phyloP scores from a whole-genome alignment of 192 early-diverging fungal species.

The Coemansia sp. region DNA sequence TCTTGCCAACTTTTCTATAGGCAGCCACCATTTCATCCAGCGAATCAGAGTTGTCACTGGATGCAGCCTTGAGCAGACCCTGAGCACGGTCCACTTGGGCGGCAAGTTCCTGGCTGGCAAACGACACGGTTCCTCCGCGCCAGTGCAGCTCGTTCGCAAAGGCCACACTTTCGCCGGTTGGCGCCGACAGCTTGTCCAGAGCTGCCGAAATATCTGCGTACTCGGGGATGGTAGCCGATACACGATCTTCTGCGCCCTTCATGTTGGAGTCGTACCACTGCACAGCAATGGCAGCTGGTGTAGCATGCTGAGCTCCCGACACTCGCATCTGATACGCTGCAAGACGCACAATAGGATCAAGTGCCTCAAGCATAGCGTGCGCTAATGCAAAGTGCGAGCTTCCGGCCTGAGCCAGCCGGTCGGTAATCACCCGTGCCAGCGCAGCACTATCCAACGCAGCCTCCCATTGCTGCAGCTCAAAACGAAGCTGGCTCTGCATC shows the following conservation, averaged over 20 bases:
- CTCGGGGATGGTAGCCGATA: conserved; percentile 8
- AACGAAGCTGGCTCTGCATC: conserved; percentile 32
- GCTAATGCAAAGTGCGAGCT: conserved; percentile 34
- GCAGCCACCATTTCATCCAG: conserved; percentile 3
- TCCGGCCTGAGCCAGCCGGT: conserved; percentile 25
- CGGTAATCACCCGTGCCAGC: conserved; percentile 21
- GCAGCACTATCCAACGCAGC: conserved; percentile 42
- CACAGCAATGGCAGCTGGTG: conserved; percentile 25
- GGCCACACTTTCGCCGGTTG: conserved; percentile 3
- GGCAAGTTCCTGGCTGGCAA: conserved; percentile 23
- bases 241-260: conserved; percentile 9
- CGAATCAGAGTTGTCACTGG: neutral
- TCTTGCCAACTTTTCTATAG: conserved; percentile 16
- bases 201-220: conserved; percentile 10
- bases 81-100: conserved; percentile 12
- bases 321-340: conserved; percentile 47
- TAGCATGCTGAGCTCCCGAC: conserved; percentile 28
- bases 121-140: conserved; percentile 31
- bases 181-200: conserved; percentile 10
- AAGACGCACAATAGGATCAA: conserved; percentile 43
- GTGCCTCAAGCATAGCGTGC: conserved; percentile 22
- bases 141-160: conserved; percentile 25
- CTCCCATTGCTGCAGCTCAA: conserved; percentile 44
- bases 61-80: conserved; percentile 1
- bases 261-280: neutral